phyloP scores from a whole-genome alignment of 257 asterid species.

The Striga asiatica region DNA sequence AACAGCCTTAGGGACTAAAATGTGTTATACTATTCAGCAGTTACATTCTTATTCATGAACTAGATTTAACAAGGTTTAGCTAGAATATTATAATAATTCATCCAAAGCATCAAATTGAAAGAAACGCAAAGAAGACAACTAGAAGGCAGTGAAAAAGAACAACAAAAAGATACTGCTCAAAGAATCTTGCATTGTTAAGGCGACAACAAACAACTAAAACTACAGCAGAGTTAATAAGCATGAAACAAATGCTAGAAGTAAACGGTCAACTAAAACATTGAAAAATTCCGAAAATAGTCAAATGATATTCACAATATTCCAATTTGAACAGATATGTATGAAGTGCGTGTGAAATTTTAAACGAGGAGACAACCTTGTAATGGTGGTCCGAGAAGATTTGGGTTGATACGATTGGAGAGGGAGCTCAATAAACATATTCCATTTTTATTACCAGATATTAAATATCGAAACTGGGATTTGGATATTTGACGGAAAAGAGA shows the following conservation, averaged over 20 bases:
- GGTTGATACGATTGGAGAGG: slow-evolving; percentile 13
- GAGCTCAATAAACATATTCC: slow-evolving; percentile 13
- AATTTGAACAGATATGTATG: background rate
- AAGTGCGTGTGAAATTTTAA: background rate
- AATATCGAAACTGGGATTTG: slow-evolving; percentile 18
- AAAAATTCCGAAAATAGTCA: background rate
- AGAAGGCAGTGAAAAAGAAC: background rate
- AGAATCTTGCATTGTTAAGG: background rate
- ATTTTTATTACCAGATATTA: slow-evolving; percentile 10
- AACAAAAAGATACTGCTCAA: background rate
- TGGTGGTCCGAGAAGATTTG: slow-evolving; percentile 20
- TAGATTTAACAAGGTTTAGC: too few species aligned
- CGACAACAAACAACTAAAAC: background rate
- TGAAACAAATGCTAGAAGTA: background rate
- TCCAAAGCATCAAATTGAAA: background rate
- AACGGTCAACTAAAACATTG: background rate
- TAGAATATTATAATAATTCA: too few species aligned
- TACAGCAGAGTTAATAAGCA: background rate
- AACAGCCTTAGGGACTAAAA: too few species aligned
- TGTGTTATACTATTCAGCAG: background rate
- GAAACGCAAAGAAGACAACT: background rate
- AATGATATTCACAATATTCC: background rate
- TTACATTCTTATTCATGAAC: too few species aligned
- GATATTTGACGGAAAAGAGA: slow-evolving; percentile 27
- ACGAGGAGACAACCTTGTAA: slow-evolving; percentile 31